Conservation (phyloP, 441 rosid species). For the Syzygium syzygioides region DNA sequence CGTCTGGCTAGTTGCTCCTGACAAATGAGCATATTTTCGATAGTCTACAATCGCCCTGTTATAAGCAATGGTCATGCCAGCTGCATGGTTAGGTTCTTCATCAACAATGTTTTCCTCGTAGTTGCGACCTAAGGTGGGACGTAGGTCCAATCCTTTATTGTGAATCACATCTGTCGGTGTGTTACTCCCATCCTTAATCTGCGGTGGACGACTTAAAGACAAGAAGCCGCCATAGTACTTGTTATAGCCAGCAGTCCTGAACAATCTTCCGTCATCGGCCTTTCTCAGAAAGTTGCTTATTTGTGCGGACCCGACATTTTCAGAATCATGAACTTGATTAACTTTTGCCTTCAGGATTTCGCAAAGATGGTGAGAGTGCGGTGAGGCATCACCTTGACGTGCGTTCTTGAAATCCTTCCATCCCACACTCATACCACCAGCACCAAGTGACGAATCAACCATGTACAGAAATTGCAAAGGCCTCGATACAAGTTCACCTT, state of each 20-base stretch:
- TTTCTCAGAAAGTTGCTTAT: neutral
- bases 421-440: neutral
- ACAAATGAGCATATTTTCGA: neutral
- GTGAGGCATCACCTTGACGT: neutral
- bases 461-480: neutral
- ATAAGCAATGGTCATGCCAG: neutral
- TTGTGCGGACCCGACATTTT: neutral
- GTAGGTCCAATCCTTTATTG: neutral
- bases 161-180: neutral
- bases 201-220: neutral
- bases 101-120: neutral
- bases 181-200: neutral
- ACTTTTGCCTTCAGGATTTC: neutral
- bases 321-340: neutral
- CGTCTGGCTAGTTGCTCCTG: neutral
- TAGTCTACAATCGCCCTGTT: neutral
- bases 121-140: neutral
- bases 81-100: neutral
- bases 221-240: neutral
- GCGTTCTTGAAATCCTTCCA: neutral
- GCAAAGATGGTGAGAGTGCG: neutral
- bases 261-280: neutral
- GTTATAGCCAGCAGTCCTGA: neutral
- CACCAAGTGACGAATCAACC: neutral
- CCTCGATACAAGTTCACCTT: neutral